Conservation (phyloP, 2,329 filamentous ascomycete species). For the Seiridium unicorne region DNA sequence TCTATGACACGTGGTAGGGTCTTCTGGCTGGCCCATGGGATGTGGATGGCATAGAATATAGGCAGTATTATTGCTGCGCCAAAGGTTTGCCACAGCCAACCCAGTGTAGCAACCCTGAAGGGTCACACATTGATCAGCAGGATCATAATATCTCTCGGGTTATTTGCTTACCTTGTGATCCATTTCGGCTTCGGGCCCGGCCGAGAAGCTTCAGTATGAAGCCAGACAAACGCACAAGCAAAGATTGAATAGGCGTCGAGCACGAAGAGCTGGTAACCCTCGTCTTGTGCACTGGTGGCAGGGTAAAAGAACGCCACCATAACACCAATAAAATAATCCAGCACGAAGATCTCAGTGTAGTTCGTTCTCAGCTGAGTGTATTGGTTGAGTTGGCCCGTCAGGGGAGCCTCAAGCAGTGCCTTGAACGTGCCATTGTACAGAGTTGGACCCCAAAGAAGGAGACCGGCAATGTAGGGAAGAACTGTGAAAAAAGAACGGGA, state of each 20-base stretch:
- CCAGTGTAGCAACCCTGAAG: background rate
- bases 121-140: no score
- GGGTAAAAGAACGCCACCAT: slow-evolving; percentile 25
- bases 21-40: slow-evolving; percentile 16
- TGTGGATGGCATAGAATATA: slow-evolving; percentile 21
- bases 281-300: slow-evolving; percentile 20
- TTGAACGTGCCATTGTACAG: slow-evolving; percentile 20
- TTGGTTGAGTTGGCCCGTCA: slow-evolving; percentile 17
- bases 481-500: background rate
- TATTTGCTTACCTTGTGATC: slow-evolving; percentile 14
- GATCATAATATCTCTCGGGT: background rate
- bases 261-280: slow-evolving; percentile 20
- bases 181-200: slow-evolving; percentile 18
- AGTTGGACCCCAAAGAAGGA: slow-evolving; percentile 22
- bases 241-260: slow-evolving; percentile 23
- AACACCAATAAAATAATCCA: slow-evolving; percentile 21
- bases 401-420: slow-evolving; percentile 18
- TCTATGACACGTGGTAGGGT: slow-evolving; percentile 14
- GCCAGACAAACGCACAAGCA: slow-evolving; percentile 23
- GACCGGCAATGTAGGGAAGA: slow-evolving; percentile 5
- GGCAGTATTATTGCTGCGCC: slow-evolving; percentile 24
- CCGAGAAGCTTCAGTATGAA: slow-evolving; percentile 21
- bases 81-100: slow-evolving; percentile 19
- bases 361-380: slow-evolving; percentile 16
- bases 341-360: slow-evolving; percentile 21